Evolutionary conservation across 805 yeast genomes (phyloP).

Genomic region (Teunomyces pallodes): DNA sequence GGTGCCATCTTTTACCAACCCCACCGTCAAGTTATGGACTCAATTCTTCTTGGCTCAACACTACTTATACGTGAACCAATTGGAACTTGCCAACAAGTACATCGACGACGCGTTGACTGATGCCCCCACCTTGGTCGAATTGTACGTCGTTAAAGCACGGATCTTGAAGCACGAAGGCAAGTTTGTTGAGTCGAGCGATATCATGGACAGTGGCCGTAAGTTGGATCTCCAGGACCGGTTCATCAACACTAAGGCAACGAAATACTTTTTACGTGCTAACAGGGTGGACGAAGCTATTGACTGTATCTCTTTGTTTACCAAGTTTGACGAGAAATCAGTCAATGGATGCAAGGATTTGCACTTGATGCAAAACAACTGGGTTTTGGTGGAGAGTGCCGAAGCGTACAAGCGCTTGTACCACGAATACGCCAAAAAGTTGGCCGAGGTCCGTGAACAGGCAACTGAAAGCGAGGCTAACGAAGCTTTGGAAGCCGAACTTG

Average conservation of each 20-base stretch:
- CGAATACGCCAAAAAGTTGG: slow-evolving; percentile 19
- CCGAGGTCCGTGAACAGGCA: slow-evolving; percentile 10
- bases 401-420: slow-evolving; percentile 64
- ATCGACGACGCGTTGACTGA: slow-evolving; percentile 65
- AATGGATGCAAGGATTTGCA: slow-evolving; percentile 87
- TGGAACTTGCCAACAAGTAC: slow-evolving; percentile 50
- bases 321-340: slow-evolving; percentile 67
- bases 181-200: slow-evolving; percentile 56
- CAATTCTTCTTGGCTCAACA: slow-evolving; percentile 78
- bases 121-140: slow-evolving; percentile 83
- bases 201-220: slow-evolving; percentile 67
- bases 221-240: slow-evolving; percentile 88
- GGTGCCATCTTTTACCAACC: slow-evolving; percentile 30
- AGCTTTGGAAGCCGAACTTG: slow-evolving; percentile 23
- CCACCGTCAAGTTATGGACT: slow-evolving; percentile 63
- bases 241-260: slow-evolving; percentile 82
- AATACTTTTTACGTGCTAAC: slow-evolving; percentile 77
- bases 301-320: slow-evolving; percentile 76
- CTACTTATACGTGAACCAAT: slow-evolving; percentile 54
- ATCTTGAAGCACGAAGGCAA: slow-evolving; percentile 72
- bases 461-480: slow-evolving; percentile 28
- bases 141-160: slow-evolving; percentile 76
- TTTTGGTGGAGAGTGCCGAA: slow-evolving; percentile 79
- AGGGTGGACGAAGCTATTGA: slow-evolving; percentile 71
- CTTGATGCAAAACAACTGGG: slow-evolving; percentile 90